Evolutionary conservation across 140 eudicot genomes (phyloP).

Genomic region (Stevia rebaudiana): DNA sequence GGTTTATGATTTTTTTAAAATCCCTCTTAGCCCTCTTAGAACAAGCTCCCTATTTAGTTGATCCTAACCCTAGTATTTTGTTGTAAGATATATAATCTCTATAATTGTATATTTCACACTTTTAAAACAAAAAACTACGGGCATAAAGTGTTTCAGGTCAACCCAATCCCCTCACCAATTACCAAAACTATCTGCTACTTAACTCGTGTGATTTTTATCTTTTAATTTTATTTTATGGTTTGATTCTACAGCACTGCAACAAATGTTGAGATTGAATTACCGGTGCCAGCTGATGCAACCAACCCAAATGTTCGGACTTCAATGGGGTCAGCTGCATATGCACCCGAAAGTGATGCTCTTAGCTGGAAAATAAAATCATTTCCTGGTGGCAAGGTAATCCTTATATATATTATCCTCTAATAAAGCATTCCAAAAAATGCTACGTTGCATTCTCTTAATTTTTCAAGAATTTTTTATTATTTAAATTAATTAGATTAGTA

Average conservation of each 20-base stretch:
- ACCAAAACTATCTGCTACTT: neutral
- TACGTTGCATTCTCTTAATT: too few relatives aligned
- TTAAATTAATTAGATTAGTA: too few relatives aligned
- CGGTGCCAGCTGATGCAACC: constrained; percentile 75
- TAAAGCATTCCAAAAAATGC: too few relatives aligned
- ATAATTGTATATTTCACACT: neutral
- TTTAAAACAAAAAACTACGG: neutral
- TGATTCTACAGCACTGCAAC: constrained; percentile 65
- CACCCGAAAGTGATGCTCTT: constrained; percentile 85
- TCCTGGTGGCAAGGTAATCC: constrained; percentile 85
- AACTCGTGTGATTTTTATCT: neutral
- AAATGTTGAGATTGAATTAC: constrained; percentile 82
- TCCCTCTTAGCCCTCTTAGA: too few relatives aligned
- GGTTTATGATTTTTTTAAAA: too few relatives aligned
- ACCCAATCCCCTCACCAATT: neutral
- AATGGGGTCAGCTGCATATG: constrained; percentile 86
- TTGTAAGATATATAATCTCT: neutral
- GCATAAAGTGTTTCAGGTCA: neutral
- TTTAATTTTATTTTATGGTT: too few relatives aligned
- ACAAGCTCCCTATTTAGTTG: too few relatives aligned
- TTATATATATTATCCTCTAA: neutral
- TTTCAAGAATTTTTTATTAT: too few relatives aligned
- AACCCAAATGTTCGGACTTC: constrained; percentile 88
- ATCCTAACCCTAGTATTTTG: too few relatives aligned
- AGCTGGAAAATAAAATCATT: constrained; percentile 87